These are phyloP conservation scores for Leptodermis oblonga DNA, from an alignment of 257 asterid species.

Conservation along the genomic window DNA sequence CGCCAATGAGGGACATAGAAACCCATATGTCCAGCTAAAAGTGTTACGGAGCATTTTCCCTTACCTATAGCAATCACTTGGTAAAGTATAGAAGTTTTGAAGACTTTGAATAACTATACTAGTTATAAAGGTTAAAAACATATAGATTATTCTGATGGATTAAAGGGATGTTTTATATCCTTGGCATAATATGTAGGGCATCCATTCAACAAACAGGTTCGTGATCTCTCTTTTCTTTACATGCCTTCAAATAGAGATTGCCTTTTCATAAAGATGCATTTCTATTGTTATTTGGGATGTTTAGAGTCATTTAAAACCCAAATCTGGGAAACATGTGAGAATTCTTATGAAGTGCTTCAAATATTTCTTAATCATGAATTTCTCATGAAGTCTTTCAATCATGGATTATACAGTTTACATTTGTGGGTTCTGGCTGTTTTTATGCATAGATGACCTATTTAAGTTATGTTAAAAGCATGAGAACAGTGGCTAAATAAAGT, in stretches of 20 bases:
- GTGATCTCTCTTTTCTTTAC: not conserved
- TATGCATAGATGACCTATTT: not conserved
- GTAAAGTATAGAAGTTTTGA: not conserved
- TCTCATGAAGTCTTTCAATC: not conserved
- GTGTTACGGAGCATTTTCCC: not conserved
- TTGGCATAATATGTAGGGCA: not conserved
- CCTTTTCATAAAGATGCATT: not conserved
- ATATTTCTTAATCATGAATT: not conserved
- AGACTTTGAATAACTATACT: not conserved
- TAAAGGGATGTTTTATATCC: not conserved
- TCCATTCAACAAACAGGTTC: not conserved
- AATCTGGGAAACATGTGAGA: not conserved
- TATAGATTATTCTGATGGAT: not conserved
- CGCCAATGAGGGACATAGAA: not conserved
- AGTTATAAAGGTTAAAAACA: not conserved
- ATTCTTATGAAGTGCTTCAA: not conserved
- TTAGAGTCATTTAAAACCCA: not conserved
- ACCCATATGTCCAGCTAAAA: not conserved
- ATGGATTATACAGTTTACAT: not conserved
- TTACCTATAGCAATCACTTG: not conserved
- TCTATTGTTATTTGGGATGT: not conserved
- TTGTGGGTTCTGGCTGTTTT: not conserved
- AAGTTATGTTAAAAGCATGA: not conserved
- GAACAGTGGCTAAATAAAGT: not conserved
- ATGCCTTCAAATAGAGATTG: not conserved